Conservation (phyloP, 345 rosid genomes). For the Capsella bursapastoris region DNA sequence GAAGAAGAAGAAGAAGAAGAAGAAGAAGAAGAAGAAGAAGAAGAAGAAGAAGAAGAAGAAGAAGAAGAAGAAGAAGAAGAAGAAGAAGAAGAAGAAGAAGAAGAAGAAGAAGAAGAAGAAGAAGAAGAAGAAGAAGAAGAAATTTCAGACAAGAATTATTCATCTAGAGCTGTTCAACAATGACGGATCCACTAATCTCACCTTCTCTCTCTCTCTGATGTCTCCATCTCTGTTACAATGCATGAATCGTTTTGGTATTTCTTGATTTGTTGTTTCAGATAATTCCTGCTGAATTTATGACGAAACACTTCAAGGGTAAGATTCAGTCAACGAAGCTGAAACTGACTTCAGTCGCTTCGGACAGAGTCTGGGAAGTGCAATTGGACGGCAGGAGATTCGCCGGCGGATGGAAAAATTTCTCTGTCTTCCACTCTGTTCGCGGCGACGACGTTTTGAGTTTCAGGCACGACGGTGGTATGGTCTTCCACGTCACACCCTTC, state of each 20-base stretch:
- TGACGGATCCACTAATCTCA: no score
- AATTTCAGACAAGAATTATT: not conserved
- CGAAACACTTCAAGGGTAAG: slow-evolving; percentile 18
- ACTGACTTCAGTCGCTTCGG: slow-evolving; percentile 33
- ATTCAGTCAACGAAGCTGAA: slow-evolving; percentile 17
- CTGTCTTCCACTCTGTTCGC: slow-evolving; percentile 23
- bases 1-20: no score
- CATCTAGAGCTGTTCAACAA: not conserved
- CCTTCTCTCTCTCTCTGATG: not conserved
- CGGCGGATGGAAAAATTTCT: slow-evolving; percentile 34
- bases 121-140: not conserved
- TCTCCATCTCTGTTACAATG: not conserved
- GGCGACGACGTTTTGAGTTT: slow-evolving; percentile 38
- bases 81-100: no score
- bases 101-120: no score
- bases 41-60: no score
- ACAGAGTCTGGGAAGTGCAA: slow-evolving; percentile 36
- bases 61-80: no score
- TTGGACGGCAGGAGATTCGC: slow-evolving; percentile 28
- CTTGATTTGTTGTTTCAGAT: slow-evolving; percentile 21
- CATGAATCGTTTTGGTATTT: slow-evolving; percentile 1
- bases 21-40: no score
- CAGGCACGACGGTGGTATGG: slow-evolving; percentile 31
- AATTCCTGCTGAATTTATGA: slow-evolving; percentile 33
- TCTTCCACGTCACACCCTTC: slow-evolving; percentile 35